Conservation (phyloP, 2,329 filamentous ascomycete genomes). For the Clonostachys sp. region DNA sequence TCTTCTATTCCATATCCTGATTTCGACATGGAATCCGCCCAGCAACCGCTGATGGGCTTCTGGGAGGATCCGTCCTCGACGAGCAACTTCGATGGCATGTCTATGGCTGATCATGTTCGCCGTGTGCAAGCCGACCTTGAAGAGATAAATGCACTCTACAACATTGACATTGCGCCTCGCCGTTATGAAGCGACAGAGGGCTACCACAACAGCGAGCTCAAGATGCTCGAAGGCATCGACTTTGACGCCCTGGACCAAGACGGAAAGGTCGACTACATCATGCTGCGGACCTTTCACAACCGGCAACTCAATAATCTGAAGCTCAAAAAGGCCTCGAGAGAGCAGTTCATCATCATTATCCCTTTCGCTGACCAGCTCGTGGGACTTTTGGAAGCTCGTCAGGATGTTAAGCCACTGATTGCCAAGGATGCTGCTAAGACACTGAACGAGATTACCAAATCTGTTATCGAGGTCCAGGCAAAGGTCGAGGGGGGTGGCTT, state of each 20-base stretch:
- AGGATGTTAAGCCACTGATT: constrained; percentile 35
- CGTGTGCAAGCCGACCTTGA: constrained; percentile 37
- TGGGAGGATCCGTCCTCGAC: neutral
- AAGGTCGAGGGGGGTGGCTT: constrained; percentile 25
- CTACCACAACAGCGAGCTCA: constrained; percentile 36
- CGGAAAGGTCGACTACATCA: constrained; percentile 40
- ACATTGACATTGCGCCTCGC: constrained; percentile 35
- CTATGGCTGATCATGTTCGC: constrained; percentile 33
- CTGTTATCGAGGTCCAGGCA: constrained; percentile 22
- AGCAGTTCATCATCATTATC: constrained; percentile 30
- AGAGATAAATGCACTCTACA: constrained; percentile 44
- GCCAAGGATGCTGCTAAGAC: constrained; percentile 34
- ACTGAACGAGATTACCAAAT: constrained; percentile 26
- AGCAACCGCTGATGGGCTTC: no score
- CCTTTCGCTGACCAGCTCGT: constrained; percentile 36
- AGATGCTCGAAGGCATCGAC: constrained; percentile 11
- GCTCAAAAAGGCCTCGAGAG: constrained; percentile 28
- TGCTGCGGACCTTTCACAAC: constrained; percentile 21
- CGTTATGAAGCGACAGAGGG: constrained; percentile 29
- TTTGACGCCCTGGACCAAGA: constrained; percentile 29
- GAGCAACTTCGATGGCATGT: constrained; percentile 10
- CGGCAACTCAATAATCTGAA: constrained; percentile 36
- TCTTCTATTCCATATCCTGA: no score
- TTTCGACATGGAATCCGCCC: no score
- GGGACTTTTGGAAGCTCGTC: constrained; percentile 40